These are phyloP conservation scores for Gossypium stocksii DNA, from an alignment of 345 rosid species.

Conservation along the genomic window DNA sequence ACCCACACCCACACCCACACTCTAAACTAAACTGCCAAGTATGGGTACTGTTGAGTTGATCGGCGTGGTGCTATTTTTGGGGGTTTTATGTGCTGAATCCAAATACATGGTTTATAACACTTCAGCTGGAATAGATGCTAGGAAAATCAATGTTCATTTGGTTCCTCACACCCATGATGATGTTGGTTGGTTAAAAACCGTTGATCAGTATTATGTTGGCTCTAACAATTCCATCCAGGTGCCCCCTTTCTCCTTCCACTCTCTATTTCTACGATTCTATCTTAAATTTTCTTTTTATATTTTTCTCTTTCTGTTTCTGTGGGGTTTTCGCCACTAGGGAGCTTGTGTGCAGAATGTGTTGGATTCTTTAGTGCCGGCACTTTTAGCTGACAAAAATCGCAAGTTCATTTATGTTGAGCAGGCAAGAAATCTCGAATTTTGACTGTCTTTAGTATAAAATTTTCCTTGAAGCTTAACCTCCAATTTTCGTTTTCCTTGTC, in stretches of 20 bases:
- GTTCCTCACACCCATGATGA: slow-evolving; percentile 95
- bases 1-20: slow-evolving; percentile 1
- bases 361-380: slow-evolving; percentile 86
- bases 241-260: neutral
- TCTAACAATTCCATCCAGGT: slow-evolving; percentile 98
- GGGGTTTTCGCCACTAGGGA: slow-evolving; percentile 32
- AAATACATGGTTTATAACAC: slow-evolving; percentile 81
- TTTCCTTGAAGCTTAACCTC: neutral
- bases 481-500: neutral
- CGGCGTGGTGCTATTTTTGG: slow-evolving; percentile 27
- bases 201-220: slow-evolving; percentile 98
- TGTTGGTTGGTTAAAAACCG: slow-evolving; percentile 97
- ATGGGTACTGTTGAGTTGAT: slow-evolving; percentile 21
- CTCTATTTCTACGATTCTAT: neutral
- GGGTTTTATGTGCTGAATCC: slow-evolving; percentile 44
- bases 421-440: slow-evolving; percentile 32
- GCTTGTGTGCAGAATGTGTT: slow-evolving; percentile 93
- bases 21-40: neutral
- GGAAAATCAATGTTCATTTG: slow-evolving; percentile 88
- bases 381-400: slow-evolving; percentile 84
- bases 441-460: neutral
- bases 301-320: slow-evolving; percentile 1
- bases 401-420: slow-evolving; percentile 81
- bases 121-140: slow-evolving; percentile 63
- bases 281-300: neutral